Evolutionary conservation across 768 basidiomycete species (phyloP).

Genomic region (Fistulinella prunicolor): DNA sequence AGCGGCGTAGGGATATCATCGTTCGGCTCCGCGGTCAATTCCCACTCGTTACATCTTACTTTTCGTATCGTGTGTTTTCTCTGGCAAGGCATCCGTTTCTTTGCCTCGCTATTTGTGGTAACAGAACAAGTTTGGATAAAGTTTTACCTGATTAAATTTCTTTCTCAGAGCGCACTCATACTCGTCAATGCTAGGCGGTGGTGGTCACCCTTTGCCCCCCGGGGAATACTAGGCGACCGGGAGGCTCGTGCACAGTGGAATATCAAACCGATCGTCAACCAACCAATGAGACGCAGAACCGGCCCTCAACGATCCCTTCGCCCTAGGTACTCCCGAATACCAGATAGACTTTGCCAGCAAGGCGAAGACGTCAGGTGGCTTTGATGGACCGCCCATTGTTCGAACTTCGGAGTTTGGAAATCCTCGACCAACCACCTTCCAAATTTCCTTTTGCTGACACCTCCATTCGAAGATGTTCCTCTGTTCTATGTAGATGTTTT

Average conservation of each 20-base stretch:
- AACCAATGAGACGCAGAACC: not conserved
- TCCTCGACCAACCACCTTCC: slow-evolving; percentile 12
- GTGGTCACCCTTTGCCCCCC: slow-evolving; percentile 6
- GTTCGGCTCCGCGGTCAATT: slow-evolving; percentile 18
- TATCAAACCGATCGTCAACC: slow-evolving; percentile 5
- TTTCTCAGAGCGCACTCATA: slow-evolving; percentile 34
- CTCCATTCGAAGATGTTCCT: not conserved
- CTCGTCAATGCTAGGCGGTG: slow-evolving; percentile 31
- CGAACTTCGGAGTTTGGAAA: slow-evolving; percentile 1
- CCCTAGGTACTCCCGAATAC: slow-evolving; percentile 44
- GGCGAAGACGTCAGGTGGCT: slow-evolving; percentile 14
- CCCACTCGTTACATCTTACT: slow-evolving; percentile 26
- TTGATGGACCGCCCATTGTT: slow-evolving; percentile 5
- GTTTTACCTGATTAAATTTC: slow-evolving; percentile 5
- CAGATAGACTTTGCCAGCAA: slow-evolving; percentile 42
- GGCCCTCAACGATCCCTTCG: slow-evolving; percentile 11
- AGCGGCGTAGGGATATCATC: slow-evolving; percentile 9
- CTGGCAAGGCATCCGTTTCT: slow-evolving; percentile 32
- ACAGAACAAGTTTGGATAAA: slow-evolving; percentile 7
- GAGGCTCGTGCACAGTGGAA: not conserved
- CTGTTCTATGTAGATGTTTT: not conserved
- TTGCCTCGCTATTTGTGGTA: slow-evolving; percentile 44
- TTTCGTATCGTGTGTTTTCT: slow-evolving; percentile 24
- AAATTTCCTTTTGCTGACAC: too few species aligned
- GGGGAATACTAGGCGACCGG: not conserved